Percentiles rank a stretch among this genome's conserved stretches.
These are phyloP conservation scores for Saccharum officinarum DNA, from an alignment of 176 grass and related monocot species.

Conservation along the genomic window DNA sequence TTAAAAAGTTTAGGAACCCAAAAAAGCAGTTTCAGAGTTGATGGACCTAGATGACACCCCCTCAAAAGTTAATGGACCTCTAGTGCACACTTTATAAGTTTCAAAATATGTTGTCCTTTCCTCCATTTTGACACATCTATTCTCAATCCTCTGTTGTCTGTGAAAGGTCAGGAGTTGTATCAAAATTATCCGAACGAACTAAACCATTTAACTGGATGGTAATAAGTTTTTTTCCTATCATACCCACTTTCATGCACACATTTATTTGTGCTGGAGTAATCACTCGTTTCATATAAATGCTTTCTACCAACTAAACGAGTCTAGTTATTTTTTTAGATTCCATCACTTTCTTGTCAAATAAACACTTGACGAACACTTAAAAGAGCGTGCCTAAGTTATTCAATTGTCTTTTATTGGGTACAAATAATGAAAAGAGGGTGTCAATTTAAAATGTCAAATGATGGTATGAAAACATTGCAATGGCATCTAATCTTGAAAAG, in stretches of 20 bases:
- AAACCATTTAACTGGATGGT: not conserved
- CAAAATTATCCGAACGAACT: not conserved
- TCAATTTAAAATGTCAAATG: not conserved
- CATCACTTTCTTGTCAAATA: not conserved
- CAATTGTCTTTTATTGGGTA: not conserved
- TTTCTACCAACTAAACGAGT: constrained; percentile 5
- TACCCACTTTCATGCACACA: constrained; percentile 13
- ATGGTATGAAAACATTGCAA: not conserved
- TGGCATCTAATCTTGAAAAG: constrained; percentile 12
- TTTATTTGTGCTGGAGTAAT: not conserved
- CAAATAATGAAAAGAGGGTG: not conserved
- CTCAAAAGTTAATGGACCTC: no score
- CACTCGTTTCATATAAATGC: constrained; percentile 10
- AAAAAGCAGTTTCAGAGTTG: no score
- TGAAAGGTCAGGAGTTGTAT: constrained; percentile 11
- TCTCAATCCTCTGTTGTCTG: not conserved
- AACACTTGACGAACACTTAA: not conserved
- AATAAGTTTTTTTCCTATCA: not conserved
- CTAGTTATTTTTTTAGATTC: not conserved
- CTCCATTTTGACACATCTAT: not conserved
- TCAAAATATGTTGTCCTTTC: not conserved
- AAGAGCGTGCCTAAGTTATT: not conserved
- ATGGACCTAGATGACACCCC: no score
- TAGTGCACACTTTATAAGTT: not conserved
- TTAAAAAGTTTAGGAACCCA: no score